A percentile compares a stretch with the other conserved stretches of the same genome.
These are phyloP conservation scores for Fusarium ramigenum DNA, from an alignment of 2,329 filamentous ascomycete species.

Conservation along the genomic window DNA sequence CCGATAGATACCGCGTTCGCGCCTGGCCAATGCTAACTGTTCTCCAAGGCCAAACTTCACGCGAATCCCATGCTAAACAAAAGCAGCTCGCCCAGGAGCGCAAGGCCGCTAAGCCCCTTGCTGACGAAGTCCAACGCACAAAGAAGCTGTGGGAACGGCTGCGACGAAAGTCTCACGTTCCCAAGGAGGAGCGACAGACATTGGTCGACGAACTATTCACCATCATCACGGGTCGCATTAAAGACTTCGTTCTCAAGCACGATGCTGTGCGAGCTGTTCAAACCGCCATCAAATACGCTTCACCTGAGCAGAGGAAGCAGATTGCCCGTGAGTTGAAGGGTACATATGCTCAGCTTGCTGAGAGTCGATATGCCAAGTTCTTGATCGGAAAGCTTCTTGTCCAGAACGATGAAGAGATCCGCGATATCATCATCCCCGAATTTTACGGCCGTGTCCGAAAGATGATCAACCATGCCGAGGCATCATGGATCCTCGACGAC, in stretches of 20 bases:
- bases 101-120: conserved; percentile 91
- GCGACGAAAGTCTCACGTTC: conserved; percentile 91
- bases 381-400: conserved; percentile 94
- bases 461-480: conserved; percentile 95
- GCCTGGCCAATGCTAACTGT: conserved; percentile 8
- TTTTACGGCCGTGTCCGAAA: conserved; percentile 95
- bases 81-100: conserved; percentile 88
- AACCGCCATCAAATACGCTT: conserved; percentile 96
- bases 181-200: conserved; percentile 85
- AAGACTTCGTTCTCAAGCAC: conserved; percentile 98
- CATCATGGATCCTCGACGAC: conserved; percentile 97
- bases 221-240: conserved; percentile 90
- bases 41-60: conserved; percentile 68
- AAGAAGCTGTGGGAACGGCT: conserved; percentile 98
- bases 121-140: conserved; percentile 85
- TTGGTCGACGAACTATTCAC: conserved; percentile 89
- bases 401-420: conserved; percentile 87
- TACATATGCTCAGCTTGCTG: conserved; percentile 83
- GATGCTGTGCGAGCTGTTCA: conserved; percentile 97
- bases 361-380: conserved; percentile 98
- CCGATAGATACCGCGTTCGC: background rate
- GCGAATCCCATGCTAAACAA: conserved; percentile 93
- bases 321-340: conserved; percentile 90
- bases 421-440: conserved; percentile 89
- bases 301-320: conserved; percentile 80